Base-by-base conservation (phyloP, 2,329 filamentous ascomycete genomes). In the Tolypocladium inflatum region DNA sequence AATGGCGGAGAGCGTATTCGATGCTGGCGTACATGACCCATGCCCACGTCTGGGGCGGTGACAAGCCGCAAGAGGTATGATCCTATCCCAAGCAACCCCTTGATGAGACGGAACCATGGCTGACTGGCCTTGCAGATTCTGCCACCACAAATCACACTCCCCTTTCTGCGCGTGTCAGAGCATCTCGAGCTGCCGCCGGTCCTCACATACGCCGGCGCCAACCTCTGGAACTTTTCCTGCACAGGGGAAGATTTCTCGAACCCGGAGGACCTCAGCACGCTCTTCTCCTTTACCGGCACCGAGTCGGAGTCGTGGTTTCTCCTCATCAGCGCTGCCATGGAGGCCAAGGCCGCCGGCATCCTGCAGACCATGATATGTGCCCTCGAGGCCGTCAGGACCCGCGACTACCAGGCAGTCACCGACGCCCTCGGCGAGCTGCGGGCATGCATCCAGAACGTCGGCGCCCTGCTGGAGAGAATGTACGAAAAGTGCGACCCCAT, bases 241-340 rank as follows among this genome's bases (percentile, higher is more conserved):
- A 61, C 64, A 0, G 69, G 71, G 2, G 51, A 65, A 1, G 80
- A 85, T 55, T 83, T 88, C 35, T 82, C 86, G 63, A 76, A 84
- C 58, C 76, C 93, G 11, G 82, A 90, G 59, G 85, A 88, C 55
- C 77, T 97, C 13, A 78, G 81, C 23, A 87, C 86, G 0, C 79
- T 92, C 11, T 82, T 88, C 67, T 95, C 92, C 15, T 94, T 96
- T 67, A 97, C 91, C 5, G 92, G 91, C 33, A 94, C 90, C 9
- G 75, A 87, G 55, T 91, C 95, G 64, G 93, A 97, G 73, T 91
- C 91, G 65, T 97, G 93, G 93, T 97, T 97, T 74, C 92, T 92
- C 65, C 79, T 94, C 42, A 81, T 97, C 60, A 96, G 90, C 0
- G 88, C 94, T 1, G 91, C 92, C 21, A 95, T 97, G 70, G 93